Percentiles rank a stretch among this genome's conserved stretches.
phyloP scores from a whole-genome alignment of 2,329 filamentous ascomycete species.

The Diaporthe citri region DNA sequence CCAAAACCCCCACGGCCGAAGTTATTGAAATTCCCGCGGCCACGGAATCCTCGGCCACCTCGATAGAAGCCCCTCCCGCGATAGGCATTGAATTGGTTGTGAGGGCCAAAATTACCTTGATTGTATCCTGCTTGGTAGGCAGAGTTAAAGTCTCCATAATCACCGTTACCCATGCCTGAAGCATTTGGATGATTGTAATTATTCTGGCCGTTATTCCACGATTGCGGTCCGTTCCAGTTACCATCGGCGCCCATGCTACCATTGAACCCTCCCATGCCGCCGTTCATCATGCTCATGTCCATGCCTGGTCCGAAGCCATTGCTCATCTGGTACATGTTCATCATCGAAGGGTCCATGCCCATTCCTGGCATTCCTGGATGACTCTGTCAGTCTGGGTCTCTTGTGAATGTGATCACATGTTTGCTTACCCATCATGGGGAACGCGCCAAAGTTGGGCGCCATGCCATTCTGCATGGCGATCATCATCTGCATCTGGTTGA shows the following conservation, averaged over 20 bases:
- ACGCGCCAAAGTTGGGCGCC: constrained; percentile 67
- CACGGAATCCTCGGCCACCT: constrained; percentile 63
- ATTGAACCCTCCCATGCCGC: constrained; percentile 83
- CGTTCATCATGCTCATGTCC: constrained; percentile 81
- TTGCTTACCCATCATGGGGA: constrained; percentile 88
- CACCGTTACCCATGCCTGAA: constrained; percentile 83
- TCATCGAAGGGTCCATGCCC: constrained; percentile 85
- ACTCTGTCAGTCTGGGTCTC: constrained; percentile 47
- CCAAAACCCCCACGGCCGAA: constrained; percentile 66
- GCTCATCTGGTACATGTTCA: constrained; percentile 81
- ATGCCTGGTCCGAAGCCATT: constrained; percentile 81
- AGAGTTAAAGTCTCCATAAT: constrained; percentile 83
- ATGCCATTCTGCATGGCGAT: constrained; percentile 81
- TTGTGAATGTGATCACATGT: neutral
- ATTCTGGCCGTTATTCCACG: constrained; percentile 89
- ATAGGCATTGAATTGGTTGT: constrained; percentile 84
- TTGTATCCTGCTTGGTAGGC: constrained; percentile 83
- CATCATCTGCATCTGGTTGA: constrained; percentile 82
- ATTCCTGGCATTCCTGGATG: constrained; percentile 80
- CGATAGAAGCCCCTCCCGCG: constrained; percentile 75
- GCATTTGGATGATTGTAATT: constrained; percentile 90
- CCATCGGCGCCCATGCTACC: constrained; percentile 77
- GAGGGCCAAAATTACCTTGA: constrained; percentile 86
- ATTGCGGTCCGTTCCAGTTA: constrained; percentile 85
- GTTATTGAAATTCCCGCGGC: constrained; percentile 65